Percentiles rank a stretch among this genome's conserved stretches.
Evolutionary conservation across 495 filamentous ascomycete species (phyloP).

Genomic region (Penicillium bovifimosum): DNA sequence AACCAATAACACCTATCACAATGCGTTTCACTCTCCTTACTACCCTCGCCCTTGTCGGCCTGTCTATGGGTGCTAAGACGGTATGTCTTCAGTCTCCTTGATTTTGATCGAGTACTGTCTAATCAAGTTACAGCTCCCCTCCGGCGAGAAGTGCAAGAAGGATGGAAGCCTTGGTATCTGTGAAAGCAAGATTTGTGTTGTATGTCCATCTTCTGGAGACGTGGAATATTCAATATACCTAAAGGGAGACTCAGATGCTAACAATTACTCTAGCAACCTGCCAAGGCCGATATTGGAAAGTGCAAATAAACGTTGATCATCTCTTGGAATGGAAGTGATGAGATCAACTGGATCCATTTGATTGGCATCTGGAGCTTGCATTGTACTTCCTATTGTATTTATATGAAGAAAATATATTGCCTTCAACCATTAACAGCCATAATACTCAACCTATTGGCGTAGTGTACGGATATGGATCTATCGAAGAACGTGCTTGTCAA

Average conservation of each 20-base stretch:
- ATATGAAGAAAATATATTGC: too few species aligned
- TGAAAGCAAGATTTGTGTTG: conserved; percentile 5
- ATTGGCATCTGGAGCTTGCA: not conserved
- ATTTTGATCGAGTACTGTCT: not conserved
- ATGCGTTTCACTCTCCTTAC: conserved; percentile 8
- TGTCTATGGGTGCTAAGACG: not conserved
- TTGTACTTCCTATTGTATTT: too few species aligned
- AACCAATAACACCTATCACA: not conserved
- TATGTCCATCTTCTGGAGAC: not conserved
- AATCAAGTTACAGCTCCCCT: conserved; percentile 3
- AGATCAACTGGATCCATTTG: not conserved
- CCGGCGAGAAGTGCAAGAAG: conserved; percentile 10
- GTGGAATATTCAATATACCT: not conserved
- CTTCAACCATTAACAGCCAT: too few species aligned
- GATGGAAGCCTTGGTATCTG: conserved; percentile 12
- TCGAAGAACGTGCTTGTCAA: too few species aligned
- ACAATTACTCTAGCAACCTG: conserved; percentile 2
- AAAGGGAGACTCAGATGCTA: not conserved
- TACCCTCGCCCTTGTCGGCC: conserved; percentile 6
- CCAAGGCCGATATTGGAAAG: conserved; percentile 2
- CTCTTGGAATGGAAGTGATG: not conserved
- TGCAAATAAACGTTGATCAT: conserved; percentile 6
- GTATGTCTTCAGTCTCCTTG: not conserved
- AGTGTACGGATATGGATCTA: too few species aligned
- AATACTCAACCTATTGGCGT: too few species aligned